Conservation (phyloP, 768 basidiomycete species). For the Amanita thiersii region DNA sequence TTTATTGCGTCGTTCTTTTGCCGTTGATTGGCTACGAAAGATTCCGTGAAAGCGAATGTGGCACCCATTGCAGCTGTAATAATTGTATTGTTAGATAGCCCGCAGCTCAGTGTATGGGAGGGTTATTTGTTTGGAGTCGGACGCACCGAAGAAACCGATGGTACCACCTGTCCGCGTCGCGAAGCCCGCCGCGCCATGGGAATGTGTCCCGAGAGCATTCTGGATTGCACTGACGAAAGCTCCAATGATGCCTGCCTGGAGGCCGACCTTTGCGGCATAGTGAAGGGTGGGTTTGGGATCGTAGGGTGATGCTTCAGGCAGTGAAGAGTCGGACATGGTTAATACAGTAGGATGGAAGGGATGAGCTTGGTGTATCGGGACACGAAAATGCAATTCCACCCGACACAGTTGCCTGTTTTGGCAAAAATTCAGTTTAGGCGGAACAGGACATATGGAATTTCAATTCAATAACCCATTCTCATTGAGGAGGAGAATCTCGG, state of each 20-base stretch:
- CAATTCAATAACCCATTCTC: conserved; percentile 26
- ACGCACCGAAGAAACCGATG: conserved; percentile 86
- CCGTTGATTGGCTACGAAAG: conserved; percentile 73
- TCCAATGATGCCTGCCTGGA: conserved; percentile 61
- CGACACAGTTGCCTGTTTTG: conserved; percentile 21
- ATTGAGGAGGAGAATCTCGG: conserved; percentile 33
- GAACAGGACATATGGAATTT: conserved; percentile 33
- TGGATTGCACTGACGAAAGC: conserved; percentile 62
- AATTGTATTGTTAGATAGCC: background rate
- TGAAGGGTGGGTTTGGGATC: conserved; percentile 47
- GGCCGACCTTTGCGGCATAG: conserved; percentile 47
- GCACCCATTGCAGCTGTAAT: conserved; percentile 79
- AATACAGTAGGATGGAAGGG: conserved; percentile 20
- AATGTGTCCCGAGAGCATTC: conserved; percentile 74
- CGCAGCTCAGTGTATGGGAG: background rate
- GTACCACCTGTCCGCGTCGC: conserved; percentile 83
- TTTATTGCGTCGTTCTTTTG: conserved; percentile 75
- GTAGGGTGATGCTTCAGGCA: conserved; percentile 19
- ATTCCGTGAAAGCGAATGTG: conserved; percentile 77
- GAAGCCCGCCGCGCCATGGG: conserved; percentile 77
- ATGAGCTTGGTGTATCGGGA: conserved; percentile 2
- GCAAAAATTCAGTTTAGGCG: background rate
- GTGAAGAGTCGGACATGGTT: conserved; percentile 25
- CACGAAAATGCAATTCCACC: conserved; percentile 3
- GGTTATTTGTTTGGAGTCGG: background rate